Conservation (phyloP, 306 rosid genomes). For the Myrica gale region DNA sequence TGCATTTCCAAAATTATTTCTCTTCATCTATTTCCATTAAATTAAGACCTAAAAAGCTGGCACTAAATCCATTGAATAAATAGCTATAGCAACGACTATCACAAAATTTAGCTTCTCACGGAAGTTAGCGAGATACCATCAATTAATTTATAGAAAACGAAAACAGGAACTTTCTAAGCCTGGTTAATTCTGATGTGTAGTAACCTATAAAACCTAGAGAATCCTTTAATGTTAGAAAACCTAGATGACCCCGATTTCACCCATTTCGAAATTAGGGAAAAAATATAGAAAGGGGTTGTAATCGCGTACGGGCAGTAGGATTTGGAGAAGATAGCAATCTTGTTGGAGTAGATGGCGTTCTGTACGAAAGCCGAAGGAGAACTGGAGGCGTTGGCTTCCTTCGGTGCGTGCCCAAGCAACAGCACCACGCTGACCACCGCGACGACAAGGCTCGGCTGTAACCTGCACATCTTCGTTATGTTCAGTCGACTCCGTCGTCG, state of each 20-base stretch:
- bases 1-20: neutral
- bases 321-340: slow-evolving; percentile 79
- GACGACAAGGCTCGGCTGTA: slow-evolving; percentile 6
- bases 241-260: neutral
- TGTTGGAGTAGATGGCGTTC: slow-evolving; percentile 74
- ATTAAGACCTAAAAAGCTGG: neutral
- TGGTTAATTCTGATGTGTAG: neutral
- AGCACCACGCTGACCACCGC: slow-evolving; percentile 26
- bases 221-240: neutral
- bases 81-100: neutral
- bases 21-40: neutral
- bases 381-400: slow-evolving; percentile 42
- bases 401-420: slow-evolving; percentile 20
- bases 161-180: too few species aligned
- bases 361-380: slow-evolving; percentile 77
- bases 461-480: slow-evolving; percentile 25
- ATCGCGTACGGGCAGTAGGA: slow-evolving; percentile 79
- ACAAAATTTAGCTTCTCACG: neutral
- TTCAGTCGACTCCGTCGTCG: neutral
- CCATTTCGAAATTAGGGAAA: neutral
- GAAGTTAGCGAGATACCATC: neutral
- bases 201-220: neutral
- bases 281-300: neutral
- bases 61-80: neutral
- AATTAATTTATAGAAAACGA: too few species aligned